Conservation (phyloP, 202 grass and related monocot genomes). For the Schoenoplectus triqueter region DNA sequence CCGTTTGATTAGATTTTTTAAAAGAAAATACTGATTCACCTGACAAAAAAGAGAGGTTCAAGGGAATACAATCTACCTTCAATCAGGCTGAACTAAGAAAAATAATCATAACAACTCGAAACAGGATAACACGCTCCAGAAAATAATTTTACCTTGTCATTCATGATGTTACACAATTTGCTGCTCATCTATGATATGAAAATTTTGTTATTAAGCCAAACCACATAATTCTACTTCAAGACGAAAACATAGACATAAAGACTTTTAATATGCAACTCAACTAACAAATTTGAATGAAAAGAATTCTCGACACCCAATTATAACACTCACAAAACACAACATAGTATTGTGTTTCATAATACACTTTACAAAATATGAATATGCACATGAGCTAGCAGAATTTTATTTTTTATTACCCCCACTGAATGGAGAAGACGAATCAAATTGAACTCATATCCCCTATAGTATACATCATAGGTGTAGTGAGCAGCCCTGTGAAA, state of each 20-base stretch:
- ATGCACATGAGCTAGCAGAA: constrained; percentile 40
- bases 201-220: constrained; percentile 24
- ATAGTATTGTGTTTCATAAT: constrained; percentile 26
- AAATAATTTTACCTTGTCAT: neutral
- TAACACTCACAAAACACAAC: constrained; percentile 28
- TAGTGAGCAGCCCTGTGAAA: too few relatives aligned
- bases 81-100: neutral
- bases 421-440: neutral
- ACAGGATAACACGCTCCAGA: neutral
- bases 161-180: neutral
- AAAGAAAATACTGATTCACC: neutral
- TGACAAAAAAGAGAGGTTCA: neutral
- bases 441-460: too few relatives aligned
- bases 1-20: too few relatives aligned
- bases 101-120: neutral
- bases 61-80: neutral
- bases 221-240: neutral
- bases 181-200: neutral
- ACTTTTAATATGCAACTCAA: constrained; percentile 38
- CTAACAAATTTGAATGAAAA: constrained; percentile 26
- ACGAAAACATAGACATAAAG: constrained; percentile 8
- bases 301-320: neutral
- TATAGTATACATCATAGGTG: too few relatives aligned
- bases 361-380: constrained; percentile 41
- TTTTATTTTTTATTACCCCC: constrained; percentile 15